These are phyloP conservation scores for Aquilaria malaccensis DNA, from an alignment of 345 rosid species.

Conservation along the genomic window DNA sequence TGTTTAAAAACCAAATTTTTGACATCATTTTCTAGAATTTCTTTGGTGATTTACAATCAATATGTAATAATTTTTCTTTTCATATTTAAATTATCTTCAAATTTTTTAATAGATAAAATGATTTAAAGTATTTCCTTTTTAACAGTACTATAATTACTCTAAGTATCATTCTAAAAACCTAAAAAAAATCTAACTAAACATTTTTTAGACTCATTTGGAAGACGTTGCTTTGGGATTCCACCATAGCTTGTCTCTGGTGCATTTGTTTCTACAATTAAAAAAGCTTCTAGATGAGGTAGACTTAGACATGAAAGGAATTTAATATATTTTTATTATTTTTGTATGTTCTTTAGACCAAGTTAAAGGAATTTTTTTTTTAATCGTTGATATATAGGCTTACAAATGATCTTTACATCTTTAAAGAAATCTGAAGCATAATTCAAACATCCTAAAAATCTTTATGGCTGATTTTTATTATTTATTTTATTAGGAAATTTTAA, in stretches of 20 bases:
- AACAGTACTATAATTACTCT: too few relatives aligned
- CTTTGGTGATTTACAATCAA: background rate
- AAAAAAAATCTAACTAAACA: background rate
- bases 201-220: background rate
- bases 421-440: background rate
- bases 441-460: background rate
- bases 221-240: background rate
- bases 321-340: too few relatives aligned
- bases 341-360: background rate
- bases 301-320: background rate
- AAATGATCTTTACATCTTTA: background rate
- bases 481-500: too few relatives aligned
- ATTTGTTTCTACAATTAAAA: background rate
- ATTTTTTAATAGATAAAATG: too few relatives aligned
- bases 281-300: background rate
- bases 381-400: background rate
- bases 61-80: too few relatives aligned
- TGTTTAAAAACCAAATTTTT: too few relatives aligned
- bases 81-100: too few relatives aligned
- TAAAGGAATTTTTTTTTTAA: background rate
- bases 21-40: background rate
- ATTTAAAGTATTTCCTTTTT: too few relatives aligned
- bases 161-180: too few relatives aligned
- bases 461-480: too few relatives aligned
- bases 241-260: background rate